Evolutionary conservation across 164 flowering plant genomes (phyloP).

Genomic region (Vitis vinifera): DNA sequence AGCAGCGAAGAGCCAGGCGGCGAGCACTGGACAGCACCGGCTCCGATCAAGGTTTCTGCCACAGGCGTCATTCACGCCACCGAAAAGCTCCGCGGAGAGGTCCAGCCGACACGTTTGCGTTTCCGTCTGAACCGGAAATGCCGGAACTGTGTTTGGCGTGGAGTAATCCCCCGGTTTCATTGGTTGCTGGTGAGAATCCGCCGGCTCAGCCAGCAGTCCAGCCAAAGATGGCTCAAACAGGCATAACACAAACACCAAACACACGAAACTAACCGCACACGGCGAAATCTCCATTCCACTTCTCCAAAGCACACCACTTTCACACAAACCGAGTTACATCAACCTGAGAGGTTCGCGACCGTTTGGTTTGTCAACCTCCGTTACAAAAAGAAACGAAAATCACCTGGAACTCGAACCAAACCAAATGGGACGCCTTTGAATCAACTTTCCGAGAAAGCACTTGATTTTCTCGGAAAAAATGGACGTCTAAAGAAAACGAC

Average conservation of each 20-base stretch:
- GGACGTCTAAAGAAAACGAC: background rate
- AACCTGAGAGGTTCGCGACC: background rate
- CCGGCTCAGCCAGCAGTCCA: conserved; percentile 43
- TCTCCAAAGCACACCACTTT: no score
- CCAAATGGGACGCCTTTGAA: background rate
- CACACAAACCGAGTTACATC: no score
- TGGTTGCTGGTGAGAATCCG: conserved; percentile 42
- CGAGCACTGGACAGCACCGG: conserved; percentile 97
- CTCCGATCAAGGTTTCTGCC: conserved; percentile 82
- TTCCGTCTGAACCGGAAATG: conserved; percentile 74
- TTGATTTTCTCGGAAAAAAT: background rate
- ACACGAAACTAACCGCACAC: background rate
- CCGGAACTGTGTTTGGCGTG: conserved; percentile 72
- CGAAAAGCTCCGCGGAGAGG: conserved; percentile 93
- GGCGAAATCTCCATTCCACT: background rate
- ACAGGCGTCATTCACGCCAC: conserved; percentile 88
- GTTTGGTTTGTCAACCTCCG: background rate
- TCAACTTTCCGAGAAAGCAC: background rate
- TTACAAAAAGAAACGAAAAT: background rate
- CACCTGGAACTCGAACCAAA: background rate
- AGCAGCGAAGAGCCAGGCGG: conserved; percentile 98
- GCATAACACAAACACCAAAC: conserved; percentile 2
- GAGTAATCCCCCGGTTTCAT: conserved; percentile 48
- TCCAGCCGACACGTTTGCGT: conserved; percentile 72
- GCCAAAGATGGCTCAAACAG: conserved; percentile 23